Conservation (phyloP, 768 basidiomycete genomes). For the Gyrodon lividus region DNA sequence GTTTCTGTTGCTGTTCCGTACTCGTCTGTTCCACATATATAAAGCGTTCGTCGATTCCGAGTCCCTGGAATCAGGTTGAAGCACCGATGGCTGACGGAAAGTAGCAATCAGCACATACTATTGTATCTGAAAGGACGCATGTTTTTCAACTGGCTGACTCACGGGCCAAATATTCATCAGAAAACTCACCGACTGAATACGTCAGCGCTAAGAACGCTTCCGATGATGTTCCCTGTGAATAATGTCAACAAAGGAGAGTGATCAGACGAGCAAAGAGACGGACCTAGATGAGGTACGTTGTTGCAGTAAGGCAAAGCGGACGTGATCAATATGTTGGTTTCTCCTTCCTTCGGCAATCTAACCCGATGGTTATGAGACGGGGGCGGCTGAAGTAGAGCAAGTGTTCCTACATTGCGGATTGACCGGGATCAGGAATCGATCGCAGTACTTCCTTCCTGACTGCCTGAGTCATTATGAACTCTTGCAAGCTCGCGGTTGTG, state of each 20-base stretch:
- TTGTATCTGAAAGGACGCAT: conserved; percentile 46
- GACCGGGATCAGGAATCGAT: conserved; percentile 51
- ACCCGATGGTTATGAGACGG: neutral
- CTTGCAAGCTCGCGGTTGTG: neutral
- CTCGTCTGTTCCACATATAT: conserved; percentile 97
- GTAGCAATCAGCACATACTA: conserved; percentile 41
- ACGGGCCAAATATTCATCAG: neutral
- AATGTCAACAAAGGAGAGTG: conserved; percentile 3
- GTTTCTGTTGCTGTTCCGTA: conserved; percentile 99
- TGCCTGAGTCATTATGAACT: conserved; percentile 47
- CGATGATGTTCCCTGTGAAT: conserved; percentile 77
- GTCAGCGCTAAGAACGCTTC: conserved; percentile 95
- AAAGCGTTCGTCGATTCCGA: conserved; percentile 85
- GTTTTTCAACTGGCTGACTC: conserved; percentile 4
- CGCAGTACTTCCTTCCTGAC: conserved; percentile 55
- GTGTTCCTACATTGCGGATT: conserved; percentile 43
- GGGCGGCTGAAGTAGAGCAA: neutral
- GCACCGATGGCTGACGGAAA: neutral
- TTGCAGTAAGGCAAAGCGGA: conserved; percentile 97
- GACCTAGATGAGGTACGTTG: conserved; percentile 94
- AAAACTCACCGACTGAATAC: conserved; percentile 84
- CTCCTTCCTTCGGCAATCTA: conserved; percentile 80
- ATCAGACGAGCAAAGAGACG: conserved; percentile 23
- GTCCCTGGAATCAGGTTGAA: conserved; percentile 40
- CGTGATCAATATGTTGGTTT: conserved; percentile 87